Conservation (phyloP, 306 rosid species). For the Quercus wislizeni region DNA sequence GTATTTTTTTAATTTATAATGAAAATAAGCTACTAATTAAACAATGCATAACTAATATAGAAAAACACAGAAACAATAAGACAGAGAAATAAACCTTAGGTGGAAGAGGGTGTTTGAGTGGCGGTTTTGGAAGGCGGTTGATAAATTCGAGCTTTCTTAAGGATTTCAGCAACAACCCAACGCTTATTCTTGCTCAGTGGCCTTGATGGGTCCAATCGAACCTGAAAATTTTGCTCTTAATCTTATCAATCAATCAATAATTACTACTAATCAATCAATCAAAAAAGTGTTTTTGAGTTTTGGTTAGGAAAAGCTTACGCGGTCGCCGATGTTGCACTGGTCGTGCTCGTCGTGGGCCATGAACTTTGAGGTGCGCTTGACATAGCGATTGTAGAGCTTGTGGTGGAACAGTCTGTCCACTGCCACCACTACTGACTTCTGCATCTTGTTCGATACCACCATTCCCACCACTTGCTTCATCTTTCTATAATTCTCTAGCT, state of each 20-base stretch:
- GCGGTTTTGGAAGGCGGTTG: conserved; percentile 17
- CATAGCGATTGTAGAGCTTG: conserved; percentile 67
- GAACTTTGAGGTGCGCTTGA: conserved; percentile 90
- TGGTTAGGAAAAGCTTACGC: conserved; percentile 30
- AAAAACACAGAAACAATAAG: neutral
- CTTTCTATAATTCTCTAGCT: conserved; percentile 4
- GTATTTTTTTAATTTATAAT: too few species aligned
- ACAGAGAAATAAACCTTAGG: conserved; percentile 4
- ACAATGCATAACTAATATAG: neutral
- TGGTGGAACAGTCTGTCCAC: conserved; percentile 74
- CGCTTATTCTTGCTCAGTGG: conserved; percentile 83
- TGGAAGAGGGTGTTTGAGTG: conserved; percentile 4
- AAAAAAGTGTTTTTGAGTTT: too few species aligned
- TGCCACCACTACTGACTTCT: conserved; percentile 92
- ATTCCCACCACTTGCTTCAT: conserved; percentile 89
- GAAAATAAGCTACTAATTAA: too few species aligned
- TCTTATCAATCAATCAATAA: neutral
- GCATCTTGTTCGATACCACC: conserved; percentile 97
- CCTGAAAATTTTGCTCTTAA: conserved; percentile 35
- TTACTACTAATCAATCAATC: too few species aligned
- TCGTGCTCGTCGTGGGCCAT: conserved; percentile 86
- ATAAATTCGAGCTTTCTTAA: conserved; percentile 81
- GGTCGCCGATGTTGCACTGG: conserved; percentile 75
- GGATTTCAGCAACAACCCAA: conserved; percentile 86
- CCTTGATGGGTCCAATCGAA: conserved; percentile 68